Conservation (phyloP, 345 rosid species). For the Euphorbia pulcherrima region DNA sequence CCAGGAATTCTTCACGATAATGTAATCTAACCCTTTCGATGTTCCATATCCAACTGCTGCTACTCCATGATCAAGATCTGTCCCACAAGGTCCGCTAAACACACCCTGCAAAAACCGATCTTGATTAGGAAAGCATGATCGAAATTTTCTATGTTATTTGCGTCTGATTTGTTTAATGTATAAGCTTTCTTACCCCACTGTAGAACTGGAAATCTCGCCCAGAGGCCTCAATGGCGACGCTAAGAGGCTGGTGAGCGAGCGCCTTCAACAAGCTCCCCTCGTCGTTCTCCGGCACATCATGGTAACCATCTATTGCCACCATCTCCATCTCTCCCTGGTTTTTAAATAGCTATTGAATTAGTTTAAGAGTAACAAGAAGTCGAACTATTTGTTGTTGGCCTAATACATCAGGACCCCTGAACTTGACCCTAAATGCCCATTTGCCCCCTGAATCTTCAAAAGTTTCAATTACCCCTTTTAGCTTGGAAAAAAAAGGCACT, state of each 20-base stretch:
- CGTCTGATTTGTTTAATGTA: neutral
- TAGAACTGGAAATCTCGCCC: conserved; percentile 61
- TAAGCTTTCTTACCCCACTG: conserved; percentile 34
- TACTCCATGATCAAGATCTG: conserved; percentile 65
- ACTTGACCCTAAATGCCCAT: too few species aligned
- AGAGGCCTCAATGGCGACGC: conserved; percentile 59
- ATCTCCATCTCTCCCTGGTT: conserved; percentile 36
- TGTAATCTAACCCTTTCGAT: conserved; percentile 52
- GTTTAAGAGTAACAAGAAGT: neutral
- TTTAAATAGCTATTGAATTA: neutral
- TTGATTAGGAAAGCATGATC: neutral
- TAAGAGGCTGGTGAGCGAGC: conserved; percentile 51
- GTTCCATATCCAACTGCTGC: conserved; percentile 86
- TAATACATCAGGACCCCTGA: too few species aligned
- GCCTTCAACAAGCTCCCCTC: conserved; percentile 51
- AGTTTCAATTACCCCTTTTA: too few species aligned
- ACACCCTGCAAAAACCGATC: conserved; percentile 51
- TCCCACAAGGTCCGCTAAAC: conserved; percentile 63
- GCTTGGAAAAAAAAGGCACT: too few species aligned
- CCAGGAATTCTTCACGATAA: conserved; percentile 86
- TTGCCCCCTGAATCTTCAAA: too few species aligned
- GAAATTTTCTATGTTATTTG: neutral
- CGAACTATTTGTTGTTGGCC: too few species aligned
- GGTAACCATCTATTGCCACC: conserved; percentile 50
- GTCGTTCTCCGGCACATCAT: conserved; percentile 43